phyloP scores from a whole-genome alignment of 1,284 basidiomycete species.

The Ganoderma meredithae region DNA sequence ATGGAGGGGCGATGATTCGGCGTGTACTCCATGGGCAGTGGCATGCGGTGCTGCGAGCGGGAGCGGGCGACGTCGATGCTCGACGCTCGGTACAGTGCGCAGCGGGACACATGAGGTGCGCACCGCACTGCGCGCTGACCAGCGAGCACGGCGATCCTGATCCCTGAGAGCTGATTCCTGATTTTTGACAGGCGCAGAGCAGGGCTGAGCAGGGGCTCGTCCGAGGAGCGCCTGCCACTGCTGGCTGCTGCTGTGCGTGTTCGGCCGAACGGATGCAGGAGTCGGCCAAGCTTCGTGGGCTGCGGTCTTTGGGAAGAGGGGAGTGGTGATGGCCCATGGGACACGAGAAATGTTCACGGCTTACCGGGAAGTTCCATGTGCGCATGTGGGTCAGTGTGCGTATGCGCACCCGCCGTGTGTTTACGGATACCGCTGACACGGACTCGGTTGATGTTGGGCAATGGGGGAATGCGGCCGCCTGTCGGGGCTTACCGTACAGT shows the following conservation, averaged over 20 bases:
- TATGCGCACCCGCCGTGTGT: not conserved
- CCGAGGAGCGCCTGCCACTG: not conserved
- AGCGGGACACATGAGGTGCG: not conserved
- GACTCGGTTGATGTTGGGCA: not conserved
- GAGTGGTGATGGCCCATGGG: not conserved
- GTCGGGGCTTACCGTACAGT: not conserved
- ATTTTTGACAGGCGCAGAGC: not conserved
- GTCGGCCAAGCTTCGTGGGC: not conserved
- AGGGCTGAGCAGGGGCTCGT: not conserved
- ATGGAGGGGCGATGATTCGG: not conserved
- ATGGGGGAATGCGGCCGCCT: too few species aligned
- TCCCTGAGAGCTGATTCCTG: too few species aligned
- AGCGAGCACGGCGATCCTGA: not conserved
- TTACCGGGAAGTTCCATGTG: not conserved
- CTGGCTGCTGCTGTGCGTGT: too few species aligned
- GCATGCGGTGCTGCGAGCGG: not conserved
- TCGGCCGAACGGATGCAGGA: not conserved
- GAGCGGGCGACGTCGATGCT: not conserved
- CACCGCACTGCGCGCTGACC: not conserved
- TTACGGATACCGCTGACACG: too few species aligned
- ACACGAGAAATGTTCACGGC: not conserved
- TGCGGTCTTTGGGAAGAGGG: not conserved
- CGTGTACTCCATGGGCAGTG: not conserved
- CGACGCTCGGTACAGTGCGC: not conserved
- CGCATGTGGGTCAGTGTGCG: not conserved